These are phyloP conservation scores for Platanthera zijinensis DNA, from an alignment of 106 monocot species.

Conservation along the genomic window DNA sequence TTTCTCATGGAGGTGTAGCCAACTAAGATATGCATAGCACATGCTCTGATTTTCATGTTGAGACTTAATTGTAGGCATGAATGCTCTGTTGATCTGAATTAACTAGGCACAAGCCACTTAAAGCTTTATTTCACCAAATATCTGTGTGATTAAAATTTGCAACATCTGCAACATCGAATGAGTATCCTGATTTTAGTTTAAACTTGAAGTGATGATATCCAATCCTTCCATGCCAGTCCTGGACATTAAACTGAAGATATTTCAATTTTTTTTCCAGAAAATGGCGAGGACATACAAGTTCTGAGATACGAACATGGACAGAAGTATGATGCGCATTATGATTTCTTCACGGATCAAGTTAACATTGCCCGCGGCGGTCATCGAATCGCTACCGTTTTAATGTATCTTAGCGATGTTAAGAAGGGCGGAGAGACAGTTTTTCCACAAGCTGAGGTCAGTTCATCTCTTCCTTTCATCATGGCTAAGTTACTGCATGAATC, in stretches of 20 bases:
- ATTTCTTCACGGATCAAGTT: constrained; percentile 81
- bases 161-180: background rate
- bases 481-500: background rate
- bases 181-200: background rate
- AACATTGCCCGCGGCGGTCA: constrained; percentile 90
- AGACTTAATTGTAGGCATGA: background rate
- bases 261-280: constrained; percentile 42
- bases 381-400: constrained; percentile 85
- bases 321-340: constrained; percentile 88
- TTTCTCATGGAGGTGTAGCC: too few relatives aligned
- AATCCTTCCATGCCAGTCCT: too few relatives aligned
- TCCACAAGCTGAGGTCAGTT: constrained; percentile 64
- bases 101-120: background rate
- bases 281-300: constrained; percentile 95
- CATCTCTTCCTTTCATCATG: background rate
- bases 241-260: background rate
- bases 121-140: background rate
- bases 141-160: background rate
- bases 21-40: too few relatives aligned
- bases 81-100: background rate
- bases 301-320: constrained; percentile 83
- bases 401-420: constrained; percentile 78
- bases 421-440: constrained; percentile 99
- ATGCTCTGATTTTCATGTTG: background rate
- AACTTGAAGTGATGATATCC: background rate